These are phyloP conservation scores for Irpex sp. DNA, from an alignment of 1,284 basidiomycete species.

Conservation along the genomic window DNA sequence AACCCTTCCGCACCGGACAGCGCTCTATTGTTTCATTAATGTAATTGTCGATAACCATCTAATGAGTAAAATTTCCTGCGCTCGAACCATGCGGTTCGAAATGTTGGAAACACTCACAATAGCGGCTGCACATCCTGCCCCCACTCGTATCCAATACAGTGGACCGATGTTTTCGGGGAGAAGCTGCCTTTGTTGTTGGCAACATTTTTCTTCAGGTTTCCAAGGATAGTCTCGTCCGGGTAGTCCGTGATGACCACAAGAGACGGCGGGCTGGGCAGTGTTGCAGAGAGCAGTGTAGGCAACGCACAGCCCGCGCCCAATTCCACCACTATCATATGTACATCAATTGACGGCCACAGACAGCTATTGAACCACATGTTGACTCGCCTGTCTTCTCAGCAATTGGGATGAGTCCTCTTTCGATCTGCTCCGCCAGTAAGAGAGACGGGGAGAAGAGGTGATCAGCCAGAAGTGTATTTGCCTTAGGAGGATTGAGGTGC, in stretches of 20 bases:
- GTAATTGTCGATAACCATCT: not conserved
- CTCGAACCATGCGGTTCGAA: not conserved
- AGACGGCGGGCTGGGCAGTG: conserved; percentile 39
- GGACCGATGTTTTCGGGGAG: conserved; percentile 36
- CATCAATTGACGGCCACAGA: not conserved
- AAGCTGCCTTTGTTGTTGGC: conserved; percentile 41
- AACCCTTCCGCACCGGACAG: conserved; percentile 32
- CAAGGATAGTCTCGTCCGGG: conserved; percentile 56
- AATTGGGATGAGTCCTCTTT: conserved; percentile 45
- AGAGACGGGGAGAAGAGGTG: conserved; percentile 69
- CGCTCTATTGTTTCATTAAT: not conserved
- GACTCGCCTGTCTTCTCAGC: conserved; percentile 35
- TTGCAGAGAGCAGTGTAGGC: conserved; percentile 57
- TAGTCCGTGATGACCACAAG: conserved; percentile 64
- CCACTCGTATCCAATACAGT: conserved; percentile 59
- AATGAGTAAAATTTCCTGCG: not conserved
- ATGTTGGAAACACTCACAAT: conserved; percentile 35
- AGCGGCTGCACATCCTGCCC: conserved; percentile 44
- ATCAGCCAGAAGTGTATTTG: conserved; percentile 67
- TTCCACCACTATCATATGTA: conserved; percentile 47
- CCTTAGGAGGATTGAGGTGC: conserved; percentile 16
- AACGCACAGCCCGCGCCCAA: conserved; percentile 65
- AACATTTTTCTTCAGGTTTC: conserved; percentile 52
- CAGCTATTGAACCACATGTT: not conserved
- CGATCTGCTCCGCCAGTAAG: conserved; percentile 61